phyloP scores from a whole-genome alignment of 768 basidiomycete species.

The Leccinum rimulosum region DNA sequence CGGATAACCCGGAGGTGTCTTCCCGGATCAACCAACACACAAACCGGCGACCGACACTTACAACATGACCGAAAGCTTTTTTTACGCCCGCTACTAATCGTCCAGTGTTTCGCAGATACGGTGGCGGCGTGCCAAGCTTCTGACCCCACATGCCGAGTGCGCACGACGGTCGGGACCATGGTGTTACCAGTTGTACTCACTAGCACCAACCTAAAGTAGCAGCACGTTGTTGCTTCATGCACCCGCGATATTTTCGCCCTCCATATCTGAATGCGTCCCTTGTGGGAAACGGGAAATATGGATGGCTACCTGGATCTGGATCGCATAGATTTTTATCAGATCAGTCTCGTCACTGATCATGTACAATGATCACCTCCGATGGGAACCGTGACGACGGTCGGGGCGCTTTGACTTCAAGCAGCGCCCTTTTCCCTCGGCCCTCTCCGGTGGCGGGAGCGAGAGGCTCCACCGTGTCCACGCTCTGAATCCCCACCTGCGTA shows the following conservation, averaged over 20 bases:
- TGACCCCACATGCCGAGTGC: not conserved
- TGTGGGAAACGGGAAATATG: not conserved
- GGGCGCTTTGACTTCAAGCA: not conserved
- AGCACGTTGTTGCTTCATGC: not conserved
- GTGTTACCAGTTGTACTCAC: not conserved
- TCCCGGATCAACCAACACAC: not conserved
- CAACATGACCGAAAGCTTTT: not conserved
- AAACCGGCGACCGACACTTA: not conserved
- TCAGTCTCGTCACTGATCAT: not conserved
- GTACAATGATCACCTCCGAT: not conserved
- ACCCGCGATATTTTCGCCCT: not conserved
- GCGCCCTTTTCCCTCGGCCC: not conserved
- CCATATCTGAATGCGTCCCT: not conserved
- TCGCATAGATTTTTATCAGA: not conserved
- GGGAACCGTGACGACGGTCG: not conserved
- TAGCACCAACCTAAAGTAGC: not conserved
- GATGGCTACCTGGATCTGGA: not conserved
- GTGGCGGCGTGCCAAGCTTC: not conserved
- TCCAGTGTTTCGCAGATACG: not conserved
- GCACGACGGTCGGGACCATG: not conserved
- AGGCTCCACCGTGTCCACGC: not conserved
- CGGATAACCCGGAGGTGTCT: not conserved
- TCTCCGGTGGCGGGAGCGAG: not conserved
- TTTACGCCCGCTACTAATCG: not conserved
- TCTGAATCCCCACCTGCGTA: not conserved